A percentile compares a stretch with the other conserved stretches of the same genome.
Conservation (phyloP, 495 filamentous ascomycete genomes). For the Talaromyces adpressus region DNA sequence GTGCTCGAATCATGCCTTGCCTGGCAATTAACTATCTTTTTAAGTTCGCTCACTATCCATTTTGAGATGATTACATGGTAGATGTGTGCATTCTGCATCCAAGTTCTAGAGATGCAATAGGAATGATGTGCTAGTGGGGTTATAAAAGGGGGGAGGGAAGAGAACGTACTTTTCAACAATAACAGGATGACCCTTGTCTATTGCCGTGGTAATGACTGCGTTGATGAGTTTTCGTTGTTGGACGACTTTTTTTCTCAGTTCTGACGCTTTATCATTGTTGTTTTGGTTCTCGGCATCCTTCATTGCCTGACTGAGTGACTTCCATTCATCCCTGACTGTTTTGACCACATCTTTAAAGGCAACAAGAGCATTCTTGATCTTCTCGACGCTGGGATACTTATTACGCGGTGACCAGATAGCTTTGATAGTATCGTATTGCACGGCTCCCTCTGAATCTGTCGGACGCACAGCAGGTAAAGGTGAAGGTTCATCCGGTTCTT, state of each 20-base stretch:
- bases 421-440: slow-evolving; percentile 56
- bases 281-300: slow-evolving; percentile 50
- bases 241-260: slow-evolving; percentile 42
- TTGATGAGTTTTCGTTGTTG: slow-evolving; percentile 53
- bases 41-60: slow-evolving; percentile 20
- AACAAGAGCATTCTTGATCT: slow-evolving; percentile 44
- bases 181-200: slow-evolving; percentile 55
- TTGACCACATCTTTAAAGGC: slow-evolving; percentile 58
- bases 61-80: slow-evolving; percentile 27
- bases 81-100: slow-evolving; percentile 28
- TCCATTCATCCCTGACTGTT: slow-evolving; percentile 55
- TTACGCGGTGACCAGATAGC: slow-evolving; percentile 59
- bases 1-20: not conserved
- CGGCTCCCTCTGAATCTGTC: slow-evolving; percentile 44
- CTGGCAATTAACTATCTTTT: slow-evolving; percentile 17
- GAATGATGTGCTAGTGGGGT: slow-evolving; percentile 16
- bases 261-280: slow-evolving; percentile 30
- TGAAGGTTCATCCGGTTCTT: slow-evolving; percentile 36
- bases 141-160: slow-evolving; percentile 15
- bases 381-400: slow-evolving; percentile 31
- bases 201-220: slow-evolving; percentile 48
- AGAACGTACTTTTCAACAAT: slow-evolving; percentile 59
- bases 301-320: slow-evolving; percentile 48
- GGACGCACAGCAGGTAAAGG: slow-evolving; percentile 47
- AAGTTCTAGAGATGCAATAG: slow-evolving; percentile 23